Evolutionary conservation across 2,329 filamentous ascomycete genomes (phyloP).

Genomic region (Volutella citrinella): DNA sequence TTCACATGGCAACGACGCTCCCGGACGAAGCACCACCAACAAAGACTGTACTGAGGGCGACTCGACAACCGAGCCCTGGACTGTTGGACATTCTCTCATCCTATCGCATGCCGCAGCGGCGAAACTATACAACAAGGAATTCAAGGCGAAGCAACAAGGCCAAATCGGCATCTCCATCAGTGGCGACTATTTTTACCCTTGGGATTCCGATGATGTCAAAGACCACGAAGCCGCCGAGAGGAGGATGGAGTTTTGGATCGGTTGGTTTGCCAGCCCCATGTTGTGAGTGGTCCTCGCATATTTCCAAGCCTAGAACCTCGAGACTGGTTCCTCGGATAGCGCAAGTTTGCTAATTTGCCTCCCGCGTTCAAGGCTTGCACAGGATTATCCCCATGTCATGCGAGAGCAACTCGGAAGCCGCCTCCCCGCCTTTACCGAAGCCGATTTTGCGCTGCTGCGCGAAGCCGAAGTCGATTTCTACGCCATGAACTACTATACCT

Average conservation of each 20-base stretch:
- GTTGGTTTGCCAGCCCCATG: constrained; percentile 39
- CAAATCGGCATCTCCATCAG: constrained; percentile 35
- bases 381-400: constrained; percentile 36
- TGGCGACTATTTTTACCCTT: constrained; percentile 38
- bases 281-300: constrained; percentile 25
- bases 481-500: constrained; percentile 19
- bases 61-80: constrained; percentile 35
- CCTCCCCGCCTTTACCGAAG: constrained; percentile 26
- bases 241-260: constrained; percentile 36
- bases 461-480: constrained; percentile 20
- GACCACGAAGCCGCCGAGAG: constrained; percentile 32
- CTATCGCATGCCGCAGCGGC: constrained; percentile 34
- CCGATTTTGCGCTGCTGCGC: constrained; percentile 24
- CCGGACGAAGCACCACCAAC: constrained; percentile 28
- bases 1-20: constrained; percentile 32
- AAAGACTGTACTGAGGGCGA: constrained; percentile 24
- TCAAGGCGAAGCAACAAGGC: constrained; percentile 25
- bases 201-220: constrained; percentile 21
- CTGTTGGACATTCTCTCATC: constrained; percentile 33
- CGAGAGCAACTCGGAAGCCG: constrained; percentile 30
- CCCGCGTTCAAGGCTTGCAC: no score
- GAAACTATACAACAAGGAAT: constrained; percentile 31
- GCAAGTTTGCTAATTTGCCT: no score
- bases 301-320: no score
- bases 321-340: no score